Conservation (phyloP, 192 early-diverging fungal species). For the Lobulomyces angularis region DNA sequence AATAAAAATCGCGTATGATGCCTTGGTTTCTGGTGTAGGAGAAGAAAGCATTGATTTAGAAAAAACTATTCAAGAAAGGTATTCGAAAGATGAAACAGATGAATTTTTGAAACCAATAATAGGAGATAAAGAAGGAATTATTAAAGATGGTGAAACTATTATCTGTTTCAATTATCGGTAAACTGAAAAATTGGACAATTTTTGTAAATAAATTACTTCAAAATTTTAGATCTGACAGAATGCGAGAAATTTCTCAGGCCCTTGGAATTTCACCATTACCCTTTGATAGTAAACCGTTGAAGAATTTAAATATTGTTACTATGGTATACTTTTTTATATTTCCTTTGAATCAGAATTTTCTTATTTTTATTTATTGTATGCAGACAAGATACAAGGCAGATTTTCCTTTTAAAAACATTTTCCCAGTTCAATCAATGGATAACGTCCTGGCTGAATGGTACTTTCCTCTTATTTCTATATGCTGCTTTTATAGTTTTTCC, state of each 20-base stretch:
- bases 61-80: conserved; percentile 70
- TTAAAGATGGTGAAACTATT: conserved; percentile 78
- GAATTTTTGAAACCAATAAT: conserved; percentile 99
- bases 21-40: conserved; percentile 62
- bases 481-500: too few species aligned
- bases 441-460: conserved; percentile 97
- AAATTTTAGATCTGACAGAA: conserved; percentile 96
- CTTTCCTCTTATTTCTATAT: too few species aligned
- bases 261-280: conserved; percentile 77
- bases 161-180: conserved; percentile 99
- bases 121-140: conserved; percentile 59
- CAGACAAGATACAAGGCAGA: conserved; percentile 96
- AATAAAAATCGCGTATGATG: conserved; percentile 87
- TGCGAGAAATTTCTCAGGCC: conserved; percentile 79
- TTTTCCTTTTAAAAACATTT: conserved; percentile 89
- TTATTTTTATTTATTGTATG: conserved; percentile 22
- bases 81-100: conserved; percentile 86
- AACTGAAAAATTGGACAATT: too few species aligned
- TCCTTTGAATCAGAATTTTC: not conserved
- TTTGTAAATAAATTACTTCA: too few species aligned
- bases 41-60: conserved; percentile 13
- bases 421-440: conserved; percentile 94
- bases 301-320: too few species aligned
- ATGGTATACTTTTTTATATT: too few species aligned
- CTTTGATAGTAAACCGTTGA: conserved; percentile 60